phyloP scores from a whole-genome alignment of 192 early-diverging fungal species.

The Coemansia sp. region DNA sequence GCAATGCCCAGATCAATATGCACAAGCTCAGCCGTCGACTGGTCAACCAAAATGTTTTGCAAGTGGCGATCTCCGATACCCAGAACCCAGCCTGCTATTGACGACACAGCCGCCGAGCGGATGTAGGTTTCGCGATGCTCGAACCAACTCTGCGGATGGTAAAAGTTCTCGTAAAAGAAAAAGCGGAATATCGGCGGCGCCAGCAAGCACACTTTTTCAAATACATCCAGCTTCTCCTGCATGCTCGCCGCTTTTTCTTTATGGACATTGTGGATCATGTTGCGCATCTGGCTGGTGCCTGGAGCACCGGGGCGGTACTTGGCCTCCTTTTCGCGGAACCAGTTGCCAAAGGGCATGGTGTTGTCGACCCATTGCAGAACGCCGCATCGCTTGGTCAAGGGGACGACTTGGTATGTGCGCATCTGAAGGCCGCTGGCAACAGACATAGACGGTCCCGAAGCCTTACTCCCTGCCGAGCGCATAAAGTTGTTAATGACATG shows the following conservation, averaged over 20 bases:
- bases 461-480: conserved; percentile 15
- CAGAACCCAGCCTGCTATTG: conserved; percentile 84
- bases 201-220: conserved; percentile 44
- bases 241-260: conserved; percentile 45
- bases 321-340: conserved; percentile 64
- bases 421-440: conserved; percentile 36
- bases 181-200: conserved; percentile 63
- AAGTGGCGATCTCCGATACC: conserved; percentile 92
- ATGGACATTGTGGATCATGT: conserved; percentile 22
- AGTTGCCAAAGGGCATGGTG: conserved; percentile 60
- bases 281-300: conserved; percentile 37
- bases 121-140: conserved; percentile 66
- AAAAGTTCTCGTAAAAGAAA: conserved; percentile 78
- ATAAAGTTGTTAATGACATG: conserved; percentile 60
- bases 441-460: conserved; percentile 1
- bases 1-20: conserved; percentile 98
- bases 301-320: conserved; percentile 48
- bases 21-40: conserved; percentile 74
- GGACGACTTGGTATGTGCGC: conserved; percentile 74
- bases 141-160: conserved; percentile 72
- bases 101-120: conserved; percentile 78
- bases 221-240: conserved; percentile 57
- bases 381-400: conserved; percentile 82
- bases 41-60: conserved; percentile 89
- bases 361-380: conserved; percentile 95